Conservation (phyloP, 805 yeast species). For the Spathaspora arborariae region DNA sequence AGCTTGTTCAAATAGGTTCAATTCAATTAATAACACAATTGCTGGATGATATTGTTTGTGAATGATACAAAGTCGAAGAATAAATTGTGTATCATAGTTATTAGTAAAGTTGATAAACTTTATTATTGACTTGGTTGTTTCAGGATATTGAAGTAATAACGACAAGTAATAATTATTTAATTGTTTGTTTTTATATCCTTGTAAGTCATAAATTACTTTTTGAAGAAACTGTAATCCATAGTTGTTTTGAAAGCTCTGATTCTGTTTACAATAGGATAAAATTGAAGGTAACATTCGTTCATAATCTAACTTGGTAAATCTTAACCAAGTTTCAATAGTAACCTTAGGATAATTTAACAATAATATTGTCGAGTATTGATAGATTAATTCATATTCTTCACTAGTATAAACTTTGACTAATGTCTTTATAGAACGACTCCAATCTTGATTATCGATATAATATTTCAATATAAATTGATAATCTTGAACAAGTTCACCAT, state of each 20-base stretch:
- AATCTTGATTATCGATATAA: conserved; percentile 65
- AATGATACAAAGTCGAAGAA: conserved; percentile 67
- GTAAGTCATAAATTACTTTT: conserved; percentile 38
- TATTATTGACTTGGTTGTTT: conserved; percentile 24
- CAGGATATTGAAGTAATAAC: conserved; percentile 50
- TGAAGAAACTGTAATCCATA: conserved; percentile 64
- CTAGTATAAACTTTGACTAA: conserved; percentile 44
- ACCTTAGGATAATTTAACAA: conserved; percentile 62
- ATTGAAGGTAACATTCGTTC: conserved; percentile 72
- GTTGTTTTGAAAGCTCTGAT: conserved; percentile 32
- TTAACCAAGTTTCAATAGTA: conserved; percentile 79
- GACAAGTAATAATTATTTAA: conserved; percentile 72
- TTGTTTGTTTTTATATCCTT: conserved; percentile 36
- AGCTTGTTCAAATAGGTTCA: conserved; percentile 77
- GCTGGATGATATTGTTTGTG: conserved; percentile 61
- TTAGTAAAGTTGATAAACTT: conserved; percentile 25
- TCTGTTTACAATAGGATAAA: conserved; percentile 56
- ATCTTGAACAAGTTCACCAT: conserved; percentile 67
- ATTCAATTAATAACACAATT: conserved; percentile 62
- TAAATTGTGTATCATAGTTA: conserved; percentile 67
- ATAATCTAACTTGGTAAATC: conserved; percentile 38
- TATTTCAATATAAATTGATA: conserved; percentile 63
- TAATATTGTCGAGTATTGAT: conserved; percentile 66
- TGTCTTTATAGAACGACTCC: conserved; percentile 68
- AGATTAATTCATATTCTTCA: conserved; percentile 36